Conservation (phyloP, 1,139 yeast genomes). For the Taiozyma onychis region DNA sequence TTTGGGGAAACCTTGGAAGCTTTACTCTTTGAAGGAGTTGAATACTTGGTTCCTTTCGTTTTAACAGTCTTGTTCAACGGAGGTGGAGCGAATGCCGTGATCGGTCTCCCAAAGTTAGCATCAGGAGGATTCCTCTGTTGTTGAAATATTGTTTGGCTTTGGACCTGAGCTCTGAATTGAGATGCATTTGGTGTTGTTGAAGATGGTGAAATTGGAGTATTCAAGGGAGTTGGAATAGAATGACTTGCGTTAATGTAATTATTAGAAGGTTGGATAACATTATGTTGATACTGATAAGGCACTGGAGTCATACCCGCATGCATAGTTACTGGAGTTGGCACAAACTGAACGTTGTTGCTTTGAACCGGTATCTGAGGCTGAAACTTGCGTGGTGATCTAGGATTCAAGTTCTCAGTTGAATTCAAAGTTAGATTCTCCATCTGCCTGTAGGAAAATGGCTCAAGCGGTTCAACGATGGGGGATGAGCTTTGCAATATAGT, state of each 20-base stretch:
- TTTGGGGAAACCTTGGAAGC: not conserved
- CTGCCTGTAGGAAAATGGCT: constrained; percentile 2
- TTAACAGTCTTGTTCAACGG: not conserved
- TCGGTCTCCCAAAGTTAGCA: not conserved
- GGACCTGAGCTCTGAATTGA: constrained; percentile 9
- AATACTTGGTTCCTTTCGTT: not conserved
- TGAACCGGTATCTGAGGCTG: constrained; percentile 2
- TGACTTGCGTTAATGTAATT: not conserved
- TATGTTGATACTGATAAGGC: constrained; percentile 1
- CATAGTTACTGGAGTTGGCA: not conserved
- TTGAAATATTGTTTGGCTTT: constrained; percentile 9
- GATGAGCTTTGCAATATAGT: constrained; percentile 22
- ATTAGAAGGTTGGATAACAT: not conserved
- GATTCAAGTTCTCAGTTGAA: not conserved
- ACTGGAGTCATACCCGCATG: not conserved
- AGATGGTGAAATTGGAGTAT: constrained; percentile 2
- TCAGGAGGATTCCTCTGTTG: constrained; percentile 1
- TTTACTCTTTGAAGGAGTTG: not conserved
- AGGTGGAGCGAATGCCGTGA: not conserved
- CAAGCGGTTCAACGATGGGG: constrained; percentile 13
- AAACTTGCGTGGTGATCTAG: constrained; percentile 3
- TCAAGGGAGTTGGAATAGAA: not conserved
- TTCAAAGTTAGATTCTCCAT: constrained; percentile 4
- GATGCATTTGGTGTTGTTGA: constrained; percentile 3
- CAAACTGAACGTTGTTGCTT: not conserved